Percentiles rank a stretch among this genome's conserved stretches.
Evolutionary conservation across 495 filamentous ascomycete species (phyloP).

Genomic region (Parachaetomium inaequale): DNA sequence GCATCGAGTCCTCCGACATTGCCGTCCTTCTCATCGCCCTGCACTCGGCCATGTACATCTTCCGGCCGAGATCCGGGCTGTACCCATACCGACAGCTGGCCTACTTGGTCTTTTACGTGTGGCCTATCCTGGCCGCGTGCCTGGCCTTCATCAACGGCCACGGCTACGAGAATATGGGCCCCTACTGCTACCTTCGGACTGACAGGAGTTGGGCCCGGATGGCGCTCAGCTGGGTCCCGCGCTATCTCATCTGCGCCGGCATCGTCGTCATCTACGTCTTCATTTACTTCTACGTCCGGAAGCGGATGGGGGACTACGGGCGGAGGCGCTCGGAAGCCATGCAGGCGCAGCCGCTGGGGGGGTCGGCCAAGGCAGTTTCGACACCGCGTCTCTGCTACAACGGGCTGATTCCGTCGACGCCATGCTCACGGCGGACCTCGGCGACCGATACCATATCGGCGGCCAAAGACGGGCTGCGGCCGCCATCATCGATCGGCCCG

Average conservation of each 20-base stretch:
- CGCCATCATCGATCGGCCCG: conserved; percentile 34
- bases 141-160: conserved; percentile 60
- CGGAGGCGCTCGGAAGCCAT: conserved; percentile 27
- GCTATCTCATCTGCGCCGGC: conserved; percentile 62
- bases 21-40: conserved; percentile 66
- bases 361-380: conserved; percentile 15
- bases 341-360: conserved; percentile 6
- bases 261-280: conserved; percentile 60
- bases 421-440: conserved; percentile 31
- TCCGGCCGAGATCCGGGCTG: conserved; percentile 59
- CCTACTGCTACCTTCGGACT: conserved; percentile 64
- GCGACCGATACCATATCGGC: conserved; percentile 23
- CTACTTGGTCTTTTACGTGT: conserved; percentile 51
- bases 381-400: conserved; percentile 41
- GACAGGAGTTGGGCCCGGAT: conserved; percentile 62
- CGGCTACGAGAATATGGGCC: conserved; percentile 57
- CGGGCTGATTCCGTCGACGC: conserved; percentile 38
- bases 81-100: conserved; percentile 59
- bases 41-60: conserved; percentile 66
- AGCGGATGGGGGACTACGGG: conserved; percentile 31
- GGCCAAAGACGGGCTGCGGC: conserved; percentile 27
- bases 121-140: conserved; percentile 56
- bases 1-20: conserved; percentile 66
- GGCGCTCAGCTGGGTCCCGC: conserved; percentile 65
- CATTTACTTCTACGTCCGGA: conserved; percentile 64